These are phyloP conservation scores for Hypoxylon fuscum DNA, from an alignment of 495 filamentous ascomycete species.

Conservation along the genomic window DNA sequence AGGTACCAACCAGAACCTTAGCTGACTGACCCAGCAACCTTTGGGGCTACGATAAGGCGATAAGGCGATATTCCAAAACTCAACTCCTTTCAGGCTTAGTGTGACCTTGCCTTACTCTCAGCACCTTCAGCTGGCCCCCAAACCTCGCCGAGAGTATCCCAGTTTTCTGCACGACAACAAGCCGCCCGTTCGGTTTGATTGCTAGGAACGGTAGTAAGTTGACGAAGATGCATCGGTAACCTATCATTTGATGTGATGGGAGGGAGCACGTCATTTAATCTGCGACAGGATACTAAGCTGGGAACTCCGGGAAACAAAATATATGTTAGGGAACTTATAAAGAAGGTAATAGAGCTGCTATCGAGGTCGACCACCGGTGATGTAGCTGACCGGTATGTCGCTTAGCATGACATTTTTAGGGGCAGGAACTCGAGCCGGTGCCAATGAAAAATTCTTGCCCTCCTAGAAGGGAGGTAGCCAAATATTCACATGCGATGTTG, in stretches of 20 bases:
- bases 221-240: not conserved
- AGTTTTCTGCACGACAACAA: slow-evolving; percentile 20
- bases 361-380: not conserved
- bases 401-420: not conserved
- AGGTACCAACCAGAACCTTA: not conserved
- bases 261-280: not conserved
- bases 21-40: slow-evolving; percentile 4
- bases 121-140: slow-evolving; percentile 46
- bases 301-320: not conserved
- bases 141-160: slow-evolving; percentile 10
- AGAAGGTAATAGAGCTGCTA: not conserved
- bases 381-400: not conserved
- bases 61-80: slow-evolving; percentile 21
- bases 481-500: not conserved
- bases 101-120: slow-evolving; percentile 45
- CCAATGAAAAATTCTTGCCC: slow-evolving; percentile 5
- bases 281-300: not conserved
- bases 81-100: slow-evolving; percentile 17
- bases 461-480: not conserved
- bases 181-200: not conserved
- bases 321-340: not conserved
- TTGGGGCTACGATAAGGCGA: slow-evolving; percentile 38
- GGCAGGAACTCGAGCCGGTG: not conserved
- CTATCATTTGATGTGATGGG: not conserved
- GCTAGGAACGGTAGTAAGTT: not conserved